These are phyloP conservation scores for Diaporthe nobilis DNA, from an alignment of 2,329 filamentous ascomycete genomes.

Conservation along the genomic window DNA sequence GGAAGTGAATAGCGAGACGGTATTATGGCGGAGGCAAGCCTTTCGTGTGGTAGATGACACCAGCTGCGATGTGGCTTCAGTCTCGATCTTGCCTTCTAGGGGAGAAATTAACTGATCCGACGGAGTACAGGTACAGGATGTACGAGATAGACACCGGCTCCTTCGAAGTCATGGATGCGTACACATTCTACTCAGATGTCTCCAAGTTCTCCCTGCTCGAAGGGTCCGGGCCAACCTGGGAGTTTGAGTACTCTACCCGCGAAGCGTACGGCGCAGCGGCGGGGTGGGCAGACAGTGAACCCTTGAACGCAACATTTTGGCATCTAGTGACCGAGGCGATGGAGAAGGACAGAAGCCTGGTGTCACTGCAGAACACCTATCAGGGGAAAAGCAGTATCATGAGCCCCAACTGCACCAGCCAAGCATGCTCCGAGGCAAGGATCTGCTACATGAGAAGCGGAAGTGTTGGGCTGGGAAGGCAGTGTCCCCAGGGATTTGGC, in stretches of 20 bases:
- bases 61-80: no score
- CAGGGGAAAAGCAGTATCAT: conserved; percentile 66
- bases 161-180: conserved; percentile 58
- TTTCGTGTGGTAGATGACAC: background rate
- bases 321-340: conserved; percentile 70
- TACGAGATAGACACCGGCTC: conserved; percentile 61
- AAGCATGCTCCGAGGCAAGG: conserved; percentile 66
- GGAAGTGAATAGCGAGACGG: background rate
- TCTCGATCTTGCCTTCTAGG: no score
- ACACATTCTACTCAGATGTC: conserved; percentile 58
- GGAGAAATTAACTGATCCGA: background rate
- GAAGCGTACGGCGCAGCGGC: conserved; percentile 56
- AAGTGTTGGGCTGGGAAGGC: conserved; percentile 63
- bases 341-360: conserved; percentile 64
- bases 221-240: conserved; percentile 53
- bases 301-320: conserved; percentile 73
- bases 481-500: conserved; percentile 66
- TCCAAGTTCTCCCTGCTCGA: conserved; percentile 56
- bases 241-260: conserved; percentile 59
- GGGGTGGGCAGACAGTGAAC: conserved; percentile 60
- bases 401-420: conserved; percentile 66
- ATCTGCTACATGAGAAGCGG: conserved; percentile 72
- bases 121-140: conserved; percentile 53
- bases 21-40: no score
- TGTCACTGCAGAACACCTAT: conserved; percentile 63